These are phyloP conservation scores for Alternaria novae-zelandiae DNA, from an alignment of 2,329 filamentous ascomycete species.

Conservation along the genomic window DNA sequence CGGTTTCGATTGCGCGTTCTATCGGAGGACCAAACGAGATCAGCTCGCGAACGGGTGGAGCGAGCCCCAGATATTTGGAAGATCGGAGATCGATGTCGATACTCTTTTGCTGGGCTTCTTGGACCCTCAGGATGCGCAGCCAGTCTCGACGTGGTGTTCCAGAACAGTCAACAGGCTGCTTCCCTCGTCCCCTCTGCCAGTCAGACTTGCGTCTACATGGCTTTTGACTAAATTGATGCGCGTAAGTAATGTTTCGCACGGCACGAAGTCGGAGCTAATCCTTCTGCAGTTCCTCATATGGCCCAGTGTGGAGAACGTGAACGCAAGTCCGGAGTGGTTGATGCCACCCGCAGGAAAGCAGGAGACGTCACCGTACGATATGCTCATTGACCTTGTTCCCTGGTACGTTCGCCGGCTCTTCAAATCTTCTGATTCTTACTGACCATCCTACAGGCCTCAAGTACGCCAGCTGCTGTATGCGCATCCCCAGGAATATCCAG, in stretches of 20 bases:
- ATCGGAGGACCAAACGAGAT: conserved; percentile 40
- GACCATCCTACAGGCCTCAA: conserved; percentile 36
- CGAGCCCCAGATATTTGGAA: conserved; percentile 41
- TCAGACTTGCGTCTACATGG: conserved; percentile 42
- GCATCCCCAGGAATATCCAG: conserved; percentile 38
- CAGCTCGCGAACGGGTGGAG: conserved; percentile 43
- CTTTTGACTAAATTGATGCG: conserved; percentile 46
- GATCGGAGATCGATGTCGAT: conserved; percentile 44
- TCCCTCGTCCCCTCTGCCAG: conserved; percentile 29
- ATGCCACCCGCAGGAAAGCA: conserved; percentile 38
- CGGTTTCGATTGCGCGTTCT: conserved; percentile 44
- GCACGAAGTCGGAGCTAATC: conserved; percentile 12
- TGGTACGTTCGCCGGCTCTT: conserved; percentile 30
- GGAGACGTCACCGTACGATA: conserved; percentile 40
- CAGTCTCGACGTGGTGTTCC: conserved; percentile 44
- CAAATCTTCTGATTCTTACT: conserved; percentile 6
- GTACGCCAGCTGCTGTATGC: conserved; percentile 43
- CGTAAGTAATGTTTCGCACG: conserved; percentile 25
- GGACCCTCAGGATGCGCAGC: conserved; percentile 42
- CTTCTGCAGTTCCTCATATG: conserved; percentile 43
- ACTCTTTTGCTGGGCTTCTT: conserved; percentile 42
- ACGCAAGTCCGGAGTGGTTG: conserved; percentile 44
- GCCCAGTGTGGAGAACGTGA: conserved; percentile 46
- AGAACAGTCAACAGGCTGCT: conserved; percentile 42
- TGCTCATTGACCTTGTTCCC: conserved; percentile 43